These are phyloP conservation scores for Rhododendron simsii DNA, from an alignment of 148 eudicot genomes.

Conservation along the genomic window DNA sequence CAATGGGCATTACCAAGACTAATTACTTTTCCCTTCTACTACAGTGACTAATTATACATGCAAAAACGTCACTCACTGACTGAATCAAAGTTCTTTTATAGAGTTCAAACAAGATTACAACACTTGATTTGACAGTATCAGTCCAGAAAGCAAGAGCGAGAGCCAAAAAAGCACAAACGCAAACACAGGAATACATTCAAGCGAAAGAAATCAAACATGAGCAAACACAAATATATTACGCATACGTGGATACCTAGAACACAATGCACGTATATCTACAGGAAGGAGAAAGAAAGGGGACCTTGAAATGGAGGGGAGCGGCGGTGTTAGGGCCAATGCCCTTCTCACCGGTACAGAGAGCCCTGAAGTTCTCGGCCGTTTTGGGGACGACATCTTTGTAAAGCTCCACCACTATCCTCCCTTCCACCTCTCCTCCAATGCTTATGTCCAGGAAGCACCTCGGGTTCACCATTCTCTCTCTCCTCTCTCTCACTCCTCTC, in stretches of 20 bases:
- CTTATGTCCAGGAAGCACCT: constrained; percentile 67
- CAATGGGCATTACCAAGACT: background rate
- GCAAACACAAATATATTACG: background rate
- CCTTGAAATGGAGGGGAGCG: constrained; percentile 8
- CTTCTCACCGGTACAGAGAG: constrained; percentile 40
- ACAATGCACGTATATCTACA: background rate
- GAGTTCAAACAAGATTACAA: background rate
- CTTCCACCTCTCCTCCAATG: constrained; percentile 72
- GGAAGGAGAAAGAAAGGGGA: background rate
- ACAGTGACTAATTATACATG: background rate
- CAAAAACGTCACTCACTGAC: background rate
- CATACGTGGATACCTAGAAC: background rate
- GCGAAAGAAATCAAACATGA: background rate
- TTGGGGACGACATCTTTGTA: constrained; percentile 63
- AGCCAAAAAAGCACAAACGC: background rate
- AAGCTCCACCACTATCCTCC: constrained; percentile 66
- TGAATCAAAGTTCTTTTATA: background rate
- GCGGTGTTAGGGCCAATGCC: constrained; percentile 3
- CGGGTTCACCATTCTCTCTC: constrained; percentile 33
- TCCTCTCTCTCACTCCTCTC: constrained; percentile 1
- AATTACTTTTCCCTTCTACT: background rate
- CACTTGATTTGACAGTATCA: background rate
- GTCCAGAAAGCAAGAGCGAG: background rate
- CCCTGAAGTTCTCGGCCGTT: constrained; percentile 83
- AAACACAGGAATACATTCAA: background rate